Conservation (phyloP, 768 basidiomycete species). For the Russula sp. region DNA sequence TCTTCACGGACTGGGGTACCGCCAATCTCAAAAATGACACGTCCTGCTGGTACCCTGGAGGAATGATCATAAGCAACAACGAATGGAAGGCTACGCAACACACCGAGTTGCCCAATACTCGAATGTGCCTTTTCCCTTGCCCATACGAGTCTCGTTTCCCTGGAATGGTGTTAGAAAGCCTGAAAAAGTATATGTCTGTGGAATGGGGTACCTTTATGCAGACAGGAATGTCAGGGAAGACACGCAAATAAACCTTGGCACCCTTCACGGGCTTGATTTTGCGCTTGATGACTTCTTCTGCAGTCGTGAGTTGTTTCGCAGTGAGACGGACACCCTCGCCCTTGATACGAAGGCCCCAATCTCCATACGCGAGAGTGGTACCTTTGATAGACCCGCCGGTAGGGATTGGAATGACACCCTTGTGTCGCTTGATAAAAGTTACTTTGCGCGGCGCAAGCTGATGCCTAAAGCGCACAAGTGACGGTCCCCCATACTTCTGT, state of each 20-base stretch:
- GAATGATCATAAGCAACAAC: neutral
- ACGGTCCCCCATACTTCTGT: slow-evolving; percentile 1
- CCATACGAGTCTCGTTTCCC: slow-evolving; percentile 99
- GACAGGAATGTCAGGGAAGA: slow-evolving; percentile 96
- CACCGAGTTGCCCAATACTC: slow-evolving; percentile 96
- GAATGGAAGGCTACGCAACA: slow-evolving; percentile 24
- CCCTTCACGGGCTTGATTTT: slow-evolving; percentile 90
- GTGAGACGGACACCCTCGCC: slow-evolving; percentile 74
- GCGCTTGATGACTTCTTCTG: slow-evolving; percentile 82
- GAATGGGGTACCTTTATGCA: slow-evolving; percentile 75
- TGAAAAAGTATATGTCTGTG: neutral
- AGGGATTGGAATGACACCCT: slow-evolving; percentile 81
- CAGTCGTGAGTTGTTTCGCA: slow-evolving; percentile 85
- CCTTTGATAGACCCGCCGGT: slow-evolving; percentile 90
- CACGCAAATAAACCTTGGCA: slow-evolving; percentile 75
- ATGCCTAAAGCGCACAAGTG: slow-evolving; percentile 29
- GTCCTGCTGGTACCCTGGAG: slow-evolving; percentile 73
- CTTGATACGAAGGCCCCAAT: slow-evolving; percentile 88
- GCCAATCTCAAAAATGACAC: slow-evolving; percentile 92
- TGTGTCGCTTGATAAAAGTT: slow-evolving; percentile 84
- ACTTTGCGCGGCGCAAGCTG: slow-evolving; percentile 80
- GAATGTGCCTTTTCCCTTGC: slow-evolving; percentile 97
- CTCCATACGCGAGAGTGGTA: slow-evolving; percentile 85
- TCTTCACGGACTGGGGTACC: slow-evolving; percentile 87
- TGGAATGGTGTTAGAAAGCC: slow-evolving; percentile 29